Conservation (phyloP, 2,329 filamentous ascomycete genomes). For the Colletotrichum ledebouriae region DNA sequence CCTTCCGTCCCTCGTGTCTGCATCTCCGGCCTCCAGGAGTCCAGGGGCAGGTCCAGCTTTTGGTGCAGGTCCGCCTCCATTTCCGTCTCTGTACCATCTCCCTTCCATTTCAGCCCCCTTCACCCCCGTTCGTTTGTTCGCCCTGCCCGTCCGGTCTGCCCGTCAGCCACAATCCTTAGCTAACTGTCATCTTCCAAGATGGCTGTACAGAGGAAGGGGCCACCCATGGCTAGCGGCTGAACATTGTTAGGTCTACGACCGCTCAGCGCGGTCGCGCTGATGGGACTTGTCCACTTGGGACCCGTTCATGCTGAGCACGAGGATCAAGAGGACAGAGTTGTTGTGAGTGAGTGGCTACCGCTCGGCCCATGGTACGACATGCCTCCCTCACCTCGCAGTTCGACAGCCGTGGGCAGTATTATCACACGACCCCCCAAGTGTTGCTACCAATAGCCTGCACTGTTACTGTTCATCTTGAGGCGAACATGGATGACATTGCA, state of each 20-base stretch:
- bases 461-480: conserved; percentile 1
- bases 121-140: conserved; percentile 20
- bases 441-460: too few relatives aligned
- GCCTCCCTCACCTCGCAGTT: too few relatives aligned
- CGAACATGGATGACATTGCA: background rate
- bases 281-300: too few relatives aligned
- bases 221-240: conserved; percentile 7
- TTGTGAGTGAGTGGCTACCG: too few relatives aligned
- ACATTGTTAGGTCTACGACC: background rate
- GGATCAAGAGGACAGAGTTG: too few relatives aligned
- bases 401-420: background rate
- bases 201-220: conserved; percentile 3
- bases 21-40: conserved; percentile 9
- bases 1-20: conserved; percentile 6
- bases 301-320: too few relatives aligned
- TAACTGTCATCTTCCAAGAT: background rate
- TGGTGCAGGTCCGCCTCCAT: conserved; percentile 17
- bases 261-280: too few relatives aligned
- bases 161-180: conserved; percentile 25
- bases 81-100: conserved; percentile 22
- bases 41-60: conserved; percentile 14
- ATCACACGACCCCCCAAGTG: too few relatives aligned
- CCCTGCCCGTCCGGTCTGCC: conserved; percentile 35
- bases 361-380: too few relatives aligned
- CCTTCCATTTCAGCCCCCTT: conserved; percentile 16